Evolutionary conservation across 176 grass and related monocot genomes (phyloP).

Genomic region (Hsuehochloa calcarea): DNA sequence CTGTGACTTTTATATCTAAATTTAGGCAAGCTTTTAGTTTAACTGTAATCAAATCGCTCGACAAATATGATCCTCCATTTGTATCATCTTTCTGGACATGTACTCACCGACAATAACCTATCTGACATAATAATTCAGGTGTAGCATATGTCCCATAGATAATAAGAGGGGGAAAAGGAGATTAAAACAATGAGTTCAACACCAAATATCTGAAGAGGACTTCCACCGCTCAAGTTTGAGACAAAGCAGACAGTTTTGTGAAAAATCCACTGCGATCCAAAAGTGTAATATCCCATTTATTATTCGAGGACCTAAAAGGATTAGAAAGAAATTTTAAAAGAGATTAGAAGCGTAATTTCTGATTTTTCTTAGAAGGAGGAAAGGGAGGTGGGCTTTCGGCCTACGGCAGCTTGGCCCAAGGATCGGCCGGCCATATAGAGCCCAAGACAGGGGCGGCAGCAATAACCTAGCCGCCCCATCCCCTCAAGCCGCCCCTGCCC

Average conservation of each 20-base stretch:
- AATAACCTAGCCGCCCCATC: no score
- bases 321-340: no score
- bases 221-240: not conserved
- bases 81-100: not conserved
- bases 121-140: not conserved
- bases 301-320: no score
- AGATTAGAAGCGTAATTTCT: no score
- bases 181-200: not conserved
- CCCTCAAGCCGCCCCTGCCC: no score
- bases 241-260: not conserved
- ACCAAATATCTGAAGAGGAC: not conserved
- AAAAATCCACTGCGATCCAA: no score
- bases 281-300: no score
- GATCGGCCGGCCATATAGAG: no score
- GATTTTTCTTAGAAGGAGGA: no score
- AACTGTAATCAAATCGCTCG: not conserved
- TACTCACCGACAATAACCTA: not conserved
- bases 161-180: not conserved
- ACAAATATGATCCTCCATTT: not conserved
- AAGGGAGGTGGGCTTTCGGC: no score
- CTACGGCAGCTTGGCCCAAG: no score
- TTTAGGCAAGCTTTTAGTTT: not conserved
- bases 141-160: not conserved
- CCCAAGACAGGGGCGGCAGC: no score
- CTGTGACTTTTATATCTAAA: not conserved